Base-by-base conservation (phyloP, 1,284 basidiomycete species). In the Boletellus dicymbophilus region DNA sequence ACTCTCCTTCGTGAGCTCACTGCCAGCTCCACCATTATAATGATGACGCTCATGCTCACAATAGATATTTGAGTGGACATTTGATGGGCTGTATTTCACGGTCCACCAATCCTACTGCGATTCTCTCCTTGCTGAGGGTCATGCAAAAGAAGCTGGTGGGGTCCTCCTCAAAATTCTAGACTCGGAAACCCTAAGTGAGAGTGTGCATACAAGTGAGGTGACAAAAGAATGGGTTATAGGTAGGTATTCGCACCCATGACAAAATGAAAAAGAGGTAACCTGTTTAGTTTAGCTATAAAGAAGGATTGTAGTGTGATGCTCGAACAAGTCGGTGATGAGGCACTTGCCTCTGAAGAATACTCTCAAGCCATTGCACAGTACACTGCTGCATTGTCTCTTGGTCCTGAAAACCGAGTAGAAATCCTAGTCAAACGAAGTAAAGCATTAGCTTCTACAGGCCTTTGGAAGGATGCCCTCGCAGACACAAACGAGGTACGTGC, bases 311-410 rank as follows among this genome's bases (percentile, higher is more conserved):
- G 23, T 45, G 48, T 16, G 28, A 38, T 22, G 48, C 41, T 49
- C 11, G 48, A 49, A 22, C 37, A 22, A 23, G 46, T 45, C 41
- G 48, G 48, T 5, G 48, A 49, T n/a, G 41, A 46, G 20, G 51
- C 51, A 18, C 42, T 38, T 8, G 25, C 43, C 23, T 54, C 42
- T 2, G 38, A 45, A 13, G 36, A 28, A 13, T 39, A 54, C 4
- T 38, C 54, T 3, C 31, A 49, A 31, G 53, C 53, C 9, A 54
- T 54, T 21, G 46, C 49, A 31, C 43, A 48, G 26, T 54, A 54
- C 20, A 42, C 53, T 3, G 27, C 54, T 6, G 53, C 51, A 18
- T 28, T 54, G 22, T 54, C 51, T 16, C 53, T 54, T 23, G 33
- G 26, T 27, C 46, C 53, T 3, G 25, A 31, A 26, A 15, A n/a